Evolutionary conservation across 768 basidiomycete genomes (phyloP).

Genomic region (Psilocybe tampanensis): DNA sequence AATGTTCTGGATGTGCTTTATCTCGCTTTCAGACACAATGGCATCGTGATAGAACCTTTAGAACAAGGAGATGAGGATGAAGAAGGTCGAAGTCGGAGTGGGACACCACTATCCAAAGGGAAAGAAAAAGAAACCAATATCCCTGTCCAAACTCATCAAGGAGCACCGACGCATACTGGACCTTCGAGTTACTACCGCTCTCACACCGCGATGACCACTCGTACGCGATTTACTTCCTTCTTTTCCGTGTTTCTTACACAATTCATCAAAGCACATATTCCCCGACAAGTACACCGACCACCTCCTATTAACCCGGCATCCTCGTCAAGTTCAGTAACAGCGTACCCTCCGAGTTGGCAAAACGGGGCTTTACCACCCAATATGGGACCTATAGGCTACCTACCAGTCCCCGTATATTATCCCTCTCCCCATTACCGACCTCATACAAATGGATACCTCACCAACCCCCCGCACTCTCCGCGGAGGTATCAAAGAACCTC

Average conservation of each 20-base stretch:
- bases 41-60: slow-evolving; percentile 59
- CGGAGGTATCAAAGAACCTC: slow-evolving; percentile 22
- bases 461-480: slow-evolving; percentile 23
- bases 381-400: slow-evolving; percentile 38
- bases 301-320: slow-evolving; percentile 30
- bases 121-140: slow-evolving; percentile 34
- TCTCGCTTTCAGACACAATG: slow-evolving; percentile 55
- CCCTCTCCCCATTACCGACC: slow-evolving; percentile 55
- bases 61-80: slow-evolving; percentile 35
- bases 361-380: slow-evolving; percentile 14
- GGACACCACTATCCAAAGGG: slow-evolving; percentile 47
- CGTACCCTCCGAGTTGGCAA: slow-evolving; percentile 22
- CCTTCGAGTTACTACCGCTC: slow-evolving; percentile 68
- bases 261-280: slow-evolving; percentile 39
- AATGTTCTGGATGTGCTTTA: slow-evolving; percentile 1
- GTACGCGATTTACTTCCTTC: slow-evolving; percentile 31
- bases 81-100: slow-evolving; percentile 49
- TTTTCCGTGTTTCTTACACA: background rate
- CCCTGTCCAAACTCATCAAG: slow-evolving; percentile 28
- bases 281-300: slow-evolving; percentile 21
- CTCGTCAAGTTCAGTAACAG: slow-evolving; percentile 27
- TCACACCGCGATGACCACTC: slow-evolving; percentile 52
- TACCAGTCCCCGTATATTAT: slow-evolving; percentile 33
- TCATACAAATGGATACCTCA: slow-evolving; percentile 25
- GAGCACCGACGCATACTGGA: slow-evolving; percentile 33